Evolutionary conservation across 805 yeast genomes (phyloP).

Genomic region (Komagataella mondaviorum): DNA sequence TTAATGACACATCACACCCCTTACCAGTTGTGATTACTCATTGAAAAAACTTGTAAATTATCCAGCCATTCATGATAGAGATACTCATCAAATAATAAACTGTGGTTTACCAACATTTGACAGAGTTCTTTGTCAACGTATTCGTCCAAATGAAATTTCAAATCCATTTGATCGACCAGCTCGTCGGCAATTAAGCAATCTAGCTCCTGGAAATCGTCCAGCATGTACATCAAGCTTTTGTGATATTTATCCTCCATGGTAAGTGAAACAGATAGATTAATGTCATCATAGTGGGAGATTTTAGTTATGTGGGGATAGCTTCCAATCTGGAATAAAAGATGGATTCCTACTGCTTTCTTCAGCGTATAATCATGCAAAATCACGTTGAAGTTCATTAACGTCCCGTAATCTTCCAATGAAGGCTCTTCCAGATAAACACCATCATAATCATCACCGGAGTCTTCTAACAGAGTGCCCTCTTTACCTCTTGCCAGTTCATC

Average conservation of each 20-base stretch:
- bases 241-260: constrained; percentile 2
- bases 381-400: constrained; percentile 5
- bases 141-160: not conserved
- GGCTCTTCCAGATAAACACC: not conserved
- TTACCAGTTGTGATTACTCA: not conserved
- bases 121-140: not conserved
- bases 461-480: constrained; percentile 1
- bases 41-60: not conserved
- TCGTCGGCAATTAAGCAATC: constrained; percentile 12
- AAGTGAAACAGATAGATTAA: constrained; percentile 4
- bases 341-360: constrained; percentile 4
- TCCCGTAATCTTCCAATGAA: not conserved
- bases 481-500: not conserved
- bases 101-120: not conserved
- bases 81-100: not conserved
- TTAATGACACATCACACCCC: no score
- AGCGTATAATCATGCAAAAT: constrained; percentile 2
- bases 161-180: not conserved
- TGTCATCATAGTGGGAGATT: constrained; percentile 2
- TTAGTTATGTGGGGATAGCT: constrained; percentile 4
- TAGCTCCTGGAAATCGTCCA: constrained; percentile 31
- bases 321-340: constrained; percentile 2
- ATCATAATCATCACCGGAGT: not conserved
- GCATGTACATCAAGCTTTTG: constrained; percentile 26
- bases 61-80: not conserved